phyloP scores from a whole-genome alignment of 1,139 yeast genomes.

The Candida sanyaensis region DNA sequence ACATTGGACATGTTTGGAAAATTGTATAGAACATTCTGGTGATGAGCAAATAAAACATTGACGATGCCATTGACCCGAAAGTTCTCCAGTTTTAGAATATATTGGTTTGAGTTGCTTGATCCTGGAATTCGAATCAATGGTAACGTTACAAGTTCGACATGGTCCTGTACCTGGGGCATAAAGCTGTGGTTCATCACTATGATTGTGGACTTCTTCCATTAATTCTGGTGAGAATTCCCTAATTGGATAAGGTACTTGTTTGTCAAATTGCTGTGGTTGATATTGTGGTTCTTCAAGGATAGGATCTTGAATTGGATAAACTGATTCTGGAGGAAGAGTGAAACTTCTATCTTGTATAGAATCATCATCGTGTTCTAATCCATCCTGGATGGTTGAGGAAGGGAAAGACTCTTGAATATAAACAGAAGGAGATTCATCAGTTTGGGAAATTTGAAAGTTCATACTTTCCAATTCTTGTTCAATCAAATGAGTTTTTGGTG shows the following conservation, averaged over 20 bases:
- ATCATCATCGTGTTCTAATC: background rate
- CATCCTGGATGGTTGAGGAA: background rate
- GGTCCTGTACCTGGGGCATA: constrained; percentile 69
- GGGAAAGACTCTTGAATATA: constrained; percentile 8
- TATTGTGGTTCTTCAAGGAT: background rate
- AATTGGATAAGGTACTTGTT: background rate
- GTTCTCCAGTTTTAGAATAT: constrained; percentile 78
- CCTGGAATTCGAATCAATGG: constrained; percentile 50
- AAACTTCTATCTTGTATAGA: background rate
- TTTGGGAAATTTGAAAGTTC: constrained; percentile 21
- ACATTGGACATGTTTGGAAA: constrained; percentile 66
- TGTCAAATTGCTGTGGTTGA: background rate
- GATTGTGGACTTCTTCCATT: background rate
- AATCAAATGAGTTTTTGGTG: constrained; percentile 33
- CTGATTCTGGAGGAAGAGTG: background rate
- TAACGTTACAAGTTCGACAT: constrained; percentile 61
- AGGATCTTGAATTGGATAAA: background rate
- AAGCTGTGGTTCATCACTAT: background rate
- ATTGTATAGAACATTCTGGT: constrained; percentile 52
- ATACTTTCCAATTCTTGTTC: constrained; percentile 32
- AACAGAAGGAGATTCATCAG: constrained; percentile 15
- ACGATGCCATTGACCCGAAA: constrained; percentile 95
- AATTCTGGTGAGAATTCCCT: background rate
- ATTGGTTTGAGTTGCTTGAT: constrained; percentile 42
- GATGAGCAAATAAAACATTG: constrained; percentile 72